phyloP scores from a whole-genome alignment of 2,329 filamentous ascomycete genomes.

The Emericellopsis cladophorae region DNA sequence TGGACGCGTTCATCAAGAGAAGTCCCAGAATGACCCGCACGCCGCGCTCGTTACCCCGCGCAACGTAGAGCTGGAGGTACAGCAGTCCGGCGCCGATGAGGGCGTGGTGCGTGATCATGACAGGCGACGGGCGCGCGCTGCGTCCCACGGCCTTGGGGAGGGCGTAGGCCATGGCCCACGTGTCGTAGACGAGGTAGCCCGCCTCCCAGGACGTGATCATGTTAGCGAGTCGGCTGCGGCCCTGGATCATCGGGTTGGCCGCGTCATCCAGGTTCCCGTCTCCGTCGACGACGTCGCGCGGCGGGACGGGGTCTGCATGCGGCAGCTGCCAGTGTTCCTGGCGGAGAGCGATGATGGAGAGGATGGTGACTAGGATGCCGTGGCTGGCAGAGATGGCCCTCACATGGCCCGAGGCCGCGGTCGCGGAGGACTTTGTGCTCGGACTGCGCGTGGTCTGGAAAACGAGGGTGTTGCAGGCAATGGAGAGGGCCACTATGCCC shows the following conservation, averaged over 20 bases:
- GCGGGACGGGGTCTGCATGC: too few species aligned
- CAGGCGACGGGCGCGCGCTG: background rate
- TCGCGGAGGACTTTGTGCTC: too few species aligned
- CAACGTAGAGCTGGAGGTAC: constrained; percentile 1
- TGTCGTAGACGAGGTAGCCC: background rate
- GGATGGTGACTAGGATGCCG: too few species aligned
- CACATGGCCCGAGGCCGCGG: too few species aligned
- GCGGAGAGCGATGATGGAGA: too few species aligned
- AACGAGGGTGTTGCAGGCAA: background rate
- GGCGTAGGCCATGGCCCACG: background rate
- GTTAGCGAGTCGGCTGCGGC: background rate
- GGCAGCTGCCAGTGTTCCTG: too few species aligned
- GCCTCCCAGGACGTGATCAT: background rate
- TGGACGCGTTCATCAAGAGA: background rate
- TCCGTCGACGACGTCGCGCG: too few species aligned
- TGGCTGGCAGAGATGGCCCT: too few species aligned
- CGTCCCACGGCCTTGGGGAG: background rate
- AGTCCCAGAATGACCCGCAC: background rate
- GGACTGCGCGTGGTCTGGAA: background rate
- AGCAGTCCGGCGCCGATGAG: background rate
- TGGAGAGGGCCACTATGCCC: background rate
- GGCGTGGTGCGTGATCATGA: background rate
- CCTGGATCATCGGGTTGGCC: background rate
- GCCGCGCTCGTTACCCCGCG: background rate
- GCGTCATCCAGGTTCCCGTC: background rate